Base-by-base conservation (phyloP, 768 basidiomycete genomes). In the Panaeolus cyanescens region DNA sequence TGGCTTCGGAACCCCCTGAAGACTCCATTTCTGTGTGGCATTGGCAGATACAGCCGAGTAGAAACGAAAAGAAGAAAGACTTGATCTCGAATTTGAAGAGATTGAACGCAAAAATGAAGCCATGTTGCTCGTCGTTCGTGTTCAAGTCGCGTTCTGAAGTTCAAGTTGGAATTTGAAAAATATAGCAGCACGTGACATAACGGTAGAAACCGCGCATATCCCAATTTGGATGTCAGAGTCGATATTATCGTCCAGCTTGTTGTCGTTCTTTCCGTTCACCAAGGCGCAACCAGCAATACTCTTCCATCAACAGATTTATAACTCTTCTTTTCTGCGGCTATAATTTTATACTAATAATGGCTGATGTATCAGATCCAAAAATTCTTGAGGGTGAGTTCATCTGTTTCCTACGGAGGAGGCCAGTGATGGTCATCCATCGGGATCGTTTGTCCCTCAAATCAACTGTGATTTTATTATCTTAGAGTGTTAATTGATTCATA, bases 321-420 rank as follows among this genome's bases (percentile, higher is more conserved):
- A 22, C 7, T 30, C 6, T 15, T 28, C 45, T 50, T 28, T 28
- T 50, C 25, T 13, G 55, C 59, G 55, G 45, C 42, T 56, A 62
- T 55, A 37, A 58, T 60, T 59, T 56, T 59, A 34, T 25, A 59
- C 57, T 56, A 58, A 62, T 59, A 65, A 92, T 92, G 93, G 93
- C 93, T 64, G 91, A 95, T 83, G 76, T 92, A 63, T 84, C 86
- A 61, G 88, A 92, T 76, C 79, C 86, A 50, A 80, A 80, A 64
- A 95, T 96, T 70, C 76, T 77, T 61, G 81, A 90, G 80, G 93
- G 93, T 93, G 54, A 54, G 72, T 67, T 54, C 58, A 55, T 40
- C 17, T 56, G 34, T 55, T 15, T 59, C 58, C 20, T 34, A 22
- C 9, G 8, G n/a, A n/a, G n/a, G n/a, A n/a, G n/a, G 50, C 36